These are phyloP conservation scores for Rubus parviflorus DNA, from an alignment of 306 rosid genomes.

Conservation along the genomic window DNA sequence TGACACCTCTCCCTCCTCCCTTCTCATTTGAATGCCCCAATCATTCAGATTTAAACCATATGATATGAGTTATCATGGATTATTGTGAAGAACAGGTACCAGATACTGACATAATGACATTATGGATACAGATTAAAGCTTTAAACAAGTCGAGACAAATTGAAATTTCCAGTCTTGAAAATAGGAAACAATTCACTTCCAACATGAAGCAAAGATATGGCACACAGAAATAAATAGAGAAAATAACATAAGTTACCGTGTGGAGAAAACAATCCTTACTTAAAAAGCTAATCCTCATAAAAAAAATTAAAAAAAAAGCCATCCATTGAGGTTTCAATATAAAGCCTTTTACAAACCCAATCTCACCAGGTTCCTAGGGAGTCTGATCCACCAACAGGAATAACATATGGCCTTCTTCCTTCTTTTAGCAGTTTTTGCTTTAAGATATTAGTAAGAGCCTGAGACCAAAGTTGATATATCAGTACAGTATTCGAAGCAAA, in stretches of 20 bases:
- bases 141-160: too few relatives aligned
- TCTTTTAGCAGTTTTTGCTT: slow-evolving; percentile 73
- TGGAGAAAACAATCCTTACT: too few relatives aligned
- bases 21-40: background rate
- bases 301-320: too few relatives aligned
- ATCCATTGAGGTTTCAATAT: background rate
- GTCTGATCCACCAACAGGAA: slow-evolving; percentile 95
- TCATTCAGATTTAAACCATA: background rate
- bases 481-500: slow-evolving; percentile 1
- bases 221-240: too few relatives aligned
- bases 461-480: slow-evolving; percentile 20
- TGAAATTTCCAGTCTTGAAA: too few relatives aligned
- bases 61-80: background rate
- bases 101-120: too few relatives aligned
- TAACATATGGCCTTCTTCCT: slow-evolving; percentile 88
- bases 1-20: background rate
- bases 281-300: background rate
- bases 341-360: slow-evolving; percentile 13
- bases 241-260: too few relatives aligned
- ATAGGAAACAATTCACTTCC: too few relatives aligned
- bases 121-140: too few relatives aligned
- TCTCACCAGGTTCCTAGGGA: slow-evolving; percentile 88
- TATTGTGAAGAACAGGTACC: too few relatives aligned
- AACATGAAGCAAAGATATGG: too few relatives aligned
- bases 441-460: slow-evolving; percentile 64